phyloP scores from a whole-genome alignment of 768 basidiomycete species.

The Leccinum aurantiacum region DNA sequence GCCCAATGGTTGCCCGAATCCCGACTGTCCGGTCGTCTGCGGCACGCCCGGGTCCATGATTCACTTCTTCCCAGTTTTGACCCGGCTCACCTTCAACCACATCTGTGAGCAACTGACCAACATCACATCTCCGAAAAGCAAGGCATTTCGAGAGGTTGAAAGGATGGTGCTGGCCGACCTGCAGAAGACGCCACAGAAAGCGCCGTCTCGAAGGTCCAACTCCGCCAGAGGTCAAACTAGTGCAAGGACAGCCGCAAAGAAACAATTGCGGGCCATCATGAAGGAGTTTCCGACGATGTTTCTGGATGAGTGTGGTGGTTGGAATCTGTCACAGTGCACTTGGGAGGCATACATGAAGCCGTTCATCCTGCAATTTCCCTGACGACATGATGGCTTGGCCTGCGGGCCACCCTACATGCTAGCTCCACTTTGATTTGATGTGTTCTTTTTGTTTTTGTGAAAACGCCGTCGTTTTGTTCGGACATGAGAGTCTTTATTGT shows the following conservation, averaged over 20 bases:
- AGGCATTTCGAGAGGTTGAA: slow-evolving; percentile 44
- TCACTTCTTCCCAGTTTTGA: slow-evolving; percentile 58
- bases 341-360: slow-evolving; percentile 63
- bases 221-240: slow-evolving; percentile 19
- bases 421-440: slow-evolving; percentile 4
- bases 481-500: slow-evolving; percentile 8
- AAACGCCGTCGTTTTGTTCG: slow-evolving; percentile 22
- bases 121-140: slow-evolving; percentile 38
- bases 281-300: slow-evolving; percentile 31
- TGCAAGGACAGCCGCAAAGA: slow-evolving; percentile 19
- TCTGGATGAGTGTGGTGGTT: slow-evolving; percentile 46
- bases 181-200: slow-evolving; percentile 12
- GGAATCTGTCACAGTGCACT: slow-evolving; percentile 48
- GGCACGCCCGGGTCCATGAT: slow-evolving; percentile 81
- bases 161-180: slow-evolving; percentile 40
- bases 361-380: slow-evolving; percentile 66
- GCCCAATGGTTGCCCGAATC: slow-evolving; percentile 73
- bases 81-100: slow-evolving; percentile 48
- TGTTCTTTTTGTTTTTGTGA: slow-evolving; percentile 5
- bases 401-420: not conserved
- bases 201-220: slow-evolving; percentile 8
- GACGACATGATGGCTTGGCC: slow-evolving; percentile 18
- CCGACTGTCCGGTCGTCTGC: slow-evolving; percentile 75
- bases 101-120: slow-evolving; percentile 37
- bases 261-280: slow-evolving; percentile 37